Conservation (phyloP, 164 flowering plant genomes). For the Macadamia tetraphylla region DNA sequence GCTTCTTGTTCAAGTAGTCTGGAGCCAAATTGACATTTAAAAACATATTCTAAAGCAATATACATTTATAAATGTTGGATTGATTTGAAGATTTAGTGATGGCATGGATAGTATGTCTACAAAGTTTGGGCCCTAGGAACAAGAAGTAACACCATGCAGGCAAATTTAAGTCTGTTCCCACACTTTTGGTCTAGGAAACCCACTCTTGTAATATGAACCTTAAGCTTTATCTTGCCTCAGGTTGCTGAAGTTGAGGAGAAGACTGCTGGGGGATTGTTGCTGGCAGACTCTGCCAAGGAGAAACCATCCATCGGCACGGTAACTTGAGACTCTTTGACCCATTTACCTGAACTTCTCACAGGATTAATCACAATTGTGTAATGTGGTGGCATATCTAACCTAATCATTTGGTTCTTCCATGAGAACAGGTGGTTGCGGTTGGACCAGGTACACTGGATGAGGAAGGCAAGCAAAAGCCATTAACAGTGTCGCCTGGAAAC, state of each 20-base stretch:
- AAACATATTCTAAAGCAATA: no score
- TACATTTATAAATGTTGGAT: no score
- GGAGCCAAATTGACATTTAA: no score
- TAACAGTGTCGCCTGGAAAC: conserved; percentile 53
- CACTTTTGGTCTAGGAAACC: no score
- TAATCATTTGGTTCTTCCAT: neutral
- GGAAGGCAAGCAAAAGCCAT: conserved; percentile 65
- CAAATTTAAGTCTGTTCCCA: no score
- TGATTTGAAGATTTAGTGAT: no score
- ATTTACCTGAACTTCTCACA: no score
- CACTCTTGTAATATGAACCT: neutral
- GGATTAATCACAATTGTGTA: neutral
- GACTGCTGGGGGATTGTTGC: conserved; percentile 82
- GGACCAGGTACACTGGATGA: conserved; percentile 85
- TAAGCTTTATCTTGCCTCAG: conserved; percentile 22
- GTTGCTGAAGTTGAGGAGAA: conserved; percentile 74
- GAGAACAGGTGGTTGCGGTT: conserved; percentile 62
- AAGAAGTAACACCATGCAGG: no score
- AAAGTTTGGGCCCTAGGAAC: no score
- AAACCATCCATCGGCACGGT: conserved; percentile 88
- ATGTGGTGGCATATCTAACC: neutral
- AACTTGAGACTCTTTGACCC: conserved; percentile 5
- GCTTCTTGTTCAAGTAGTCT: no score
- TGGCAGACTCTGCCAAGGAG: conserved; percentile 73
- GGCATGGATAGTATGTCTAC: no score